These are phyloP conservation scores for Monilinia polystroma DNA, from an alignment of 2,329 filamentous ascomycete species.

Conservation along the genomic window DNA sequence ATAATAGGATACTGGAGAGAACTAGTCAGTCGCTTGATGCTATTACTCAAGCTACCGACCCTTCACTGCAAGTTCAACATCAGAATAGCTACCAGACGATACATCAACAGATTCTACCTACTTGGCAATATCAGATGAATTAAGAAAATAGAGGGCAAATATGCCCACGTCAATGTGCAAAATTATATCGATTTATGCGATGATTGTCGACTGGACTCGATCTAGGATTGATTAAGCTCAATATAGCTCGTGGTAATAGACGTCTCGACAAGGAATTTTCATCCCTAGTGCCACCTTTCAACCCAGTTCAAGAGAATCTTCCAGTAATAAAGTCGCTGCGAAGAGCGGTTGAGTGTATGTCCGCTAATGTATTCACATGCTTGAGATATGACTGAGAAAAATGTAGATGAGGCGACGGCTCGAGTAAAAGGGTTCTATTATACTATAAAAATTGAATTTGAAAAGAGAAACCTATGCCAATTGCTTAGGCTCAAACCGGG, in stretches of 20 bases:
- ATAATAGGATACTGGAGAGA: neutral
- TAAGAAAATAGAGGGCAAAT: neutral
- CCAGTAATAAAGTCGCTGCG: neutral
- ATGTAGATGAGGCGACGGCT: neutral
- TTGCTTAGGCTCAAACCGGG: slow-evolving; percentile 3
- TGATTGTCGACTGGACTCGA: neutral
- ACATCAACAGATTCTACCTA: neutral
- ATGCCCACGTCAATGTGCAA: neutral
- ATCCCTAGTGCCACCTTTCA: neutral
- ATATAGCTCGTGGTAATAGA: neutral
- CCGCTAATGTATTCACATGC: neutral
- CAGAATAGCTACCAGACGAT: neutral
- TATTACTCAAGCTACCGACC: neutral
- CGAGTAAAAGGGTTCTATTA: neutral
- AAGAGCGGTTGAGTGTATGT: neutral
- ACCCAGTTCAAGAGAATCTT: neutral
- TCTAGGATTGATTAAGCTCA: neutral
- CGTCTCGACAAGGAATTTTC: neutral
- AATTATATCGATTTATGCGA: neutral
- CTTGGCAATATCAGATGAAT: neutral
- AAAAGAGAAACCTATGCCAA: neutral
- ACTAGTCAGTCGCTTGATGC: neutral
- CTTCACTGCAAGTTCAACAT: neutral
- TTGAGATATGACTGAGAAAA: neutral
- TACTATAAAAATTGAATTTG: neutral